These are phyloP conservation scores for Nyssa sinensis DNA, from an alignment of 148 eudicot species.

Conservation along the genomic window DNA sequence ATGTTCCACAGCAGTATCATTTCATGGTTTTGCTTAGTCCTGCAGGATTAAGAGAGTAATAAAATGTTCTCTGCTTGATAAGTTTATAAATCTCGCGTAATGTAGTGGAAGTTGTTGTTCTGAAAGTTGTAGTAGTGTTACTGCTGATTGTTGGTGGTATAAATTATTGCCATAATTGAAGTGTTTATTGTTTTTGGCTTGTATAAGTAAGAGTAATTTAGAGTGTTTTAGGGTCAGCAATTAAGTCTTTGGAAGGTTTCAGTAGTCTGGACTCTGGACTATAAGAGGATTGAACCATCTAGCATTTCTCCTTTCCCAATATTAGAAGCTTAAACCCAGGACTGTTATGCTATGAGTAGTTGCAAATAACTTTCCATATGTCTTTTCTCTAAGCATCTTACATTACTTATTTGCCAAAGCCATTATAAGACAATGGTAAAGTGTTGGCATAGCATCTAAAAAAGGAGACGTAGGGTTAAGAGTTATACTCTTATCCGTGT, in stretches of 20 bases:
- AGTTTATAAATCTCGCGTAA: too few relatives aligned
- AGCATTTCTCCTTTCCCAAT: background rate
- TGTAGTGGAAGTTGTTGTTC: background rate
- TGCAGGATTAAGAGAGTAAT: background rate
- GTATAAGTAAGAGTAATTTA: background rate
- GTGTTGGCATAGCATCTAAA: too few relatives aligned
- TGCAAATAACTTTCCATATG: background rate
- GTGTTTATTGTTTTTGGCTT: background rate
- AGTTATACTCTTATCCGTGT: too few relatives aligned
- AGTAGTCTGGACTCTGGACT: background rate
- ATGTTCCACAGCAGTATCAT: background rate
- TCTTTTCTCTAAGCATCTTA: background rate
- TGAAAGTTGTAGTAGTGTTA: background rate
- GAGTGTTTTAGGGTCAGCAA: background rate
- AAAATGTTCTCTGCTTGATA: background rate
- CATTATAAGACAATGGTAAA: too few relatives aligned
- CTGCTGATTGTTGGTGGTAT: background rate
- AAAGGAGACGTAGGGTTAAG: too few relatives aligned
- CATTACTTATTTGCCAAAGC: too few relatives aligned
- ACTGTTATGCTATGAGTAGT: background rate
- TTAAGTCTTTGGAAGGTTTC: background rate
- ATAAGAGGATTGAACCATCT: background rate
- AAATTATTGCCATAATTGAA: background rate
- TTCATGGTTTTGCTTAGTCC: too few relatives aligned
- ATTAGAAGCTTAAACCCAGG: background rate